Evolutionary conservation across 1,284 basidiomycete genomes (phyloP), one percentile per base, ranked within the genome.

Genomic region (Irpex sp.): DNA sequence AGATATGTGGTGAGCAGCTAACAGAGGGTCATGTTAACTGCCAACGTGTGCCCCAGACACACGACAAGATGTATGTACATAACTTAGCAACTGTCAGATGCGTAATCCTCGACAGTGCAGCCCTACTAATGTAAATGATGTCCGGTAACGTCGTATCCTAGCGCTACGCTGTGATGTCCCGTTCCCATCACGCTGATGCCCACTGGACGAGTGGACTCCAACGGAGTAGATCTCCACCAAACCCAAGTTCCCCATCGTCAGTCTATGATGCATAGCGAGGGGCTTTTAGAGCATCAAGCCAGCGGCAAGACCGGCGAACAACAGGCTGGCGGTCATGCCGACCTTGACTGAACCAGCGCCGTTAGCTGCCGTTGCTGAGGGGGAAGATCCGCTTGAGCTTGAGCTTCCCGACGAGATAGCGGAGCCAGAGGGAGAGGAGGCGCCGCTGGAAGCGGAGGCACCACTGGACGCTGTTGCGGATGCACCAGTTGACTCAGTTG

Each of bases 281-380:
- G 5, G 11, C n/a, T 46, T 19, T 65, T 63, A 80, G 61, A 80
- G 71, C 37, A 76, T 57, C 61, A 77, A 62, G 47, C 78, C 77
- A 26, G 73, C 73, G 21, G 75, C 67, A 61, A 79, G 67, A 54
- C 76, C 78, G 49, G 72, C 66, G 21, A 75, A 17, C 59, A 64
- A 46, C 51, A 63, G 26, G 53, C 60, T 46, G 58, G 58, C 60
- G 26, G 69, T 66, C 53, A 55, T 55, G 53, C 65, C 57, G 15
- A 66, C 66, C 47, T 62, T 65, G 36, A 63, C 50, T 8, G 64
- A 5, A 1, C 50, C 57, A 2, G 67, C 64, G 1, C 60, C 47
- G 57, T 51, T 58, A 43, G 54, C 17, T 26, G 31, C 31, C 5
- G 60, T 50, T 39, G 66, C 47, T 43, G 67, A 6, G 57, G 35